These are phyloP conservation scores for Dothideomycetidae sp. DNA, from an alignment of 2,329 filamentous ascomycete species.

Conservation along the genomic window DNA sequence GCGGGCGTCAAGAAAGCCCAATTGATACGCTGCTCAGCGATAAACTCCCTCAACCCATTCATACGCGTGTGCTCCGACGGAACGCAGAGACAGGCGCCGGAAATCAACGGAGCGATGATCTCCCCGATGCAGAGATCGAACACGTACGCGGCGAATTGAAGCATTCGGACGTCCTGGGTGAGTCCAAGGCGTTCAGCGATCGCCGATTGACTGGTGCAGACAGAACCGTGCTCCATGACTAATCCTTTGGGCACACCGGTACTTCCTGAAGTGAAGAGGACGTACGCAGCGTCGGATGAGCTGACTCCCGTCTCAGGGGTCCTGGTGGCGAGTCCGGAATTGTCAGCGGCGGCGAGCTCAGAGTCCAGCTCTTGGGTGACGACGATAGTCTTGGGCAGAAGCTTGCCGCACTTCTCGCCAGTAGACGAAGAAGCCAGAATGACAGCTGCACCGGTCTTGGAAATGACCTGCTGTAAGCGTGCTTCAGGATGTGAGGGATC, in stretches of 20 bases:
- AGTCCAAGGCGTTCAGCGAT: background rate
- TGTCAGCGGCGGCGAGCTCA: background rate
- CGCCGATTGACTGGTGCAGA: background rate
- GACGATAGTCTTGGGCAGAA: background rate
- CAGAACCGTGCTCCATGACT: background rate
- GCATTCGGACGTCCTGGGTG: background rate
- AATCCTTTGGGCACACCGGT: background rate
- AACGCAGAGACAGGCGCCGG: background rate
- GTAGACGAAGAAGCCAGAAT: background rate
- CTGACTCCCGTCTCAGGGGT: background rate
- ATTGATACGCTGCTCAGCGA: background rate
- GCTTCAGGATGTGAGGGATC: conserved; percentile 17
- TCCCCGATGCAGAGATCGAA: background rate
- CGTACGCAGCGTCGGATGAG: background rate
- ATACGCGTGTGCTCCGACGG: background rate
- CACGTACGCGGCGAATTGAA: background rate
- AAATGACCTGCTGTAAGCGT: conserved; percentile 13
- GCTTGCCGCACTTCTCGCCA: background rate
- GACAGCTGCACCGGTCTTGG: conserved; percentile 11
- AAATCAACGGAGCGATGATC: background rate
- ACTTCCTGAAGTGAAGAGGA: background rate
- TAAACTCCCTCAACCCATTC: background rate
- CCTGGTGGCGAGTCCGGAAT: background rate
- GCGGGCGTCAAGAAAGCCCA: background rate
- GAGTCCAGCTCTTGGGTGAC: background rate